A percentile compares a stretch with the other conserved stretches of the same genome.
These are phyloP conservation scores for Fomes fomentarius DNA, from an alignment of 1,284 basidiomycete species.

Conservation along the genomic window DNA sequence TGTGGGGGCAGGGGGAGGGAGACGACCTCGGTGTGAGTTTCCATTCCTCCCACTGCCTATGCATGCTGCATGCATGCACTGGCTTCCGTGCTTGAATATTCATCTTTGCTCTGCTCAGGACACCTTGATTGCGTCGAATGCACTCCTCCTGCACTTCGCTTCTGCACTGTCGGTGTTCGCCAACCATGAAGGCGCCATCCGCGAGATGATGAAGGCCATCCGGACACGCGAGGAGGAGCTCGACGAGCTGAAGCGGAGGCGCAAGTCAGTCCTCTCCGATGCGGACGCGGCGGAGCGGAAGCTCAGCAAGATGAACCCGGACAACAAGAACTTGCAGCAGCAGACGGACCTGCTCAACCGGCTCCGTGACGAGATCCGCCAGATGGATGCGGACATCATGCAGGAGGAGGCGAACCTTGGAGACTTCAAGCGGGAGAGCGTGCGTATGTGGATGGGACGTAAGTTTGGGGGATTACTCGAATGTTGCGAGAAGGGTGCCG, in stretches of 20 bases:
- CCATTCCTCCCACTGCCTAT: conserved; percentile 1
- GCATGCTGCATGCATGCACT: neutral
- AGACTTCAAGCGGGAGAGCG: conserved; percentile 81
- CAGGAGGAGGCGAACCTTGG: conserved; percentile 81
- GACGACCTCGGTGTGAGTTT: conserved; percentile 79
- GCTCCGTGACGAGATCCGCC: conserved; percentile 78
- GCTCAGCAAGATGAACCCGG: conserved; percentile 87
- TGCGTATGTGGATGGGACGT: conserved; percentile 76
- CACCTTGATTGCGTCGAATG: conserved; percentile 72
- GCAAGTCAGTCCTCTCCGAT: conserved; percentile 69
- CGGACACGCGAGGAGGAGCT: conserved; percentile 86
- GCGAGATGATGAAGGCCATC: conserved; percentile 78
- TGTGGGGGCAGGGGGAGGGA: conserved; percentile 86
- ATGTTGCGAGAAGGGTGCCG: conserved; percentile 82
- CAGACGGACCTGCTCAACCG: conserved; percentile 81
- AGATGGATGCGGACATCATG: conserved; percentile 84
- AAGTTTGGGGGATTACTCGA: conserved; percentile 91
- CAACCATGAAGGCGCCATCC: conserved; percentile 72
- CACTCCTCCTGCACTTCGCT: conserved; percentile 73
- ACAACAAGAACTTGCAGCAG: conserved; percentile 82
- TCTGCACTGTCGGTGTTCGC: conserved; percentile 76
- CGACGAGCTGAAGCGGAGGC: conserved; percentile 74
- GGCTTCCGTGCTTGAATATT: too few species aligned
- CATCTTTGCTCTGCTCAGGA: too few species aligned
- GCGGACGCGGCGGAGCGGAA: conserved; percentile 92